These are phyloP conservation scores for Davidsoniella virescens DNA, from an alignment of 2,329 filamentous ascomycete genomes.

Conservation along the genomic window DNA sequence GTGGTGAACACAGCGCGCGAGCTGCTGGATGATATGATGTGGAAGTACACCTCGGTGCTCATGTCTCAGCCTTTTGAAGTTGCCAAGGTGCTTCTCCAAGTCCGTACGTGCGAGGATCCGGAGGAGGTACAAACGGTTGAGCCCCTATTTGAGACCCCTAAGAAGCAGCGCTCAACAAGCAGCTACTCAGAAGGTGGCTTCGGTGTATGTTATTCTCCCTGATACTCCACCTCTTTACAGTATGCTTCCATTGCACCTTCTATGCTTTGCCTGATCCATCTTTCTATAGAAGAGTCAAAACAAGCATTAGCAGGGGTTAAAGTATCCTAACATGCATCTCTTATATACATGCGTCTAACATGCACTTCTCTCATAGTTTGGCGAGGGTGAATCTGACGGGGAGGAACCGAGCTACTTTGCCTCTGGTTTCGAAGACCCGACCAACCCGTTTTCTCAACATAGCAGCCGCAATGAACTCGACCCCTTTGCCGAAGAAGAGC, in stretches of 20 bases:
- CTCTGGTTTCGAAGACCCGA: conserved; percentile 41
- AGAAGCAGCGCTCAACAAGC: conserved; percentile 9
- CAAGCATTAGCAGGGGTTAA: neutral
- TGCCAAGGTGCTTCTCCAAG: conserved; percentile 82
- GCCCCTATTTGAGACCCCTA: conserved; percentile 11
- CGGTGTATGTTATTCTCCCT: conserved; percentile 7
- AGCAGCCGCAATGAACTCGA: conserved; percentile 10
- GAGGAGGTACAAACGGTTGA: conserved; percentile 11
- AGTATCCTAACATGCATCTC: neutral
- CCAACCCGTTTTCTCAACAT: conserved; percentile 18
- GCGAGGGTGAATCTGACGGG: conserved; percentile 40
- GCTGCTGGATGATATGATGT: conserved; percentile 68
- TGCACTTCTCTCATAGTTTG: conserved; percentile 6
- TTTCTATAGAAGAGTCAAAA: neutral
- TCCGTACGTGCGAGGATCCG: conserved; percentile 25
- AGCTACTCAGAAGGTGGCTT: conserved; percentile 8
- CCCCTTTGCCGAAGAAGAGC: conserved; percentile 11
- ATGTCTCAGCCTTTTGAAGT: conserved; percentile 95
- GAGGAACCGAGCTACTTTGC: conserved; percentile 81
- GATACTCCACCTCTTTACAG: neutral
- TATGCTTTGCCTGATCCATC: neutral
- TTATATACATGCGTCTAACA: neutral
- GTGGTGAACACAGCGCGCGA: conserved; percentile 53
- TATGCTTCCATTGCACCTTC: neutral
- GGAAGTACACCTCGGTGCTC: conserved; percentile 80